Evolutionary conservation across 257 asterid genomes (phyloP).

Genomic region (Primulina huaijiensis): DNA sequence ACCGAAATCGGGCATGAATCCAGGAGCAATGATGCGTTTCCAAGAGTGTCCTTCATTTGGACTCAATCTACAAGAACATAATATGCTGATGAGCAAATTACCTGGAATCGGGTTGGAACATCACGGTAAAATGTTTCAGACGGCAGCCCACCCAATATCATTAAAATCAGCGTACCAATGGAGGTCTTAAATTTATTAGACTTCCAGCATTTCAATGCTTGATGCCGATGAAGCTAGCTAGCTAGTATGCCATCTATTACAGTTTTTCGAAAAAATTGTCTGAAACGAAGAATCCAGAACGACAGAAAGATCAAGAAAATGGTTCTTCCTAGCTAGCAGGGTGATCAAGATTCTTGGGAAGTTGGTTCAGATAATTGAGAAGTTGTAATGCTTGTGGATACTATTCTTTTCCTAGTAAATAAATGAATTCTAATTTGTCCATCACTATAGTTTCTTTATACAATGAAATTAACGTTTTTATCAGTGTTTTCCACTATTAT

Average conservation of each 20-base stretch:
- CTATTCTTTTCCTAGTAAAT: slow-evolving; percentile 25
- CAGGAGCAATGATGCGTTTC: slow-evolving; percentile 42
- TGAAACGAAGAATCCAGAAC: too few species aligned
- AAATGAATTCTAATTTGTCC: slow-evolving; percentile 21
- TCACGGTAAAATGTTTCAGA: slow-evolving; percentile 26
- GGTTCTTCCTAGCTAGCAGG: background rate
- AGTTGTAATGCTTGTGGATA: slow-evolving; percentile 27
- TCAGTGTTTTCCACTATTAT: too few species aligned
- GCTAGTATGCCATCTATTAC: too few species aligned
- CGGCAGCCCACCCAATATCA: slow-evolving; percentile 29
- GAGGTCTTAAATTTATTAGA: background rate
- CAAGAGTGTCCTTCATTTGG: slow-evolving; percentile 33
- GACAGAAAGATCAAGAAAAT: background rate
- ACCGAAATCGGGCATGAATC: slow-evolving; percentile 19
- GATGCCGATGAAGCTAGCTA: background rate
- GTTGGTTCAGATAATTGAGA: slow-evolving; percentile 2
- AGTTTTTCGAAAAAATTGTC: too few species aligned
- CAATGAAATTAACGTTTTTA: background rate
- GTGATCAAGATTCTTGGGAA: background rate
- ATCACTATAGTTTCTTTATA: slow-evolving; percentile 8
- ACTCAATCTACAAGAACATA: slow-evolving; percentile 32
- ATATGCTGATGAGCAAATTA: slow-evolving; percentile 29
- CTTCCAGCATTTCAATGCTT: slow-evolving; percentile 3
- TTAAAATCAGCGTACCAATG: background rate
- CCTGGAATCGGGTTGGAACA: slow-evolving; percentile 47